phyloP scores from a whole-genome alignment of 345 rosid genomes.

The Brassica juncea region DNA sequence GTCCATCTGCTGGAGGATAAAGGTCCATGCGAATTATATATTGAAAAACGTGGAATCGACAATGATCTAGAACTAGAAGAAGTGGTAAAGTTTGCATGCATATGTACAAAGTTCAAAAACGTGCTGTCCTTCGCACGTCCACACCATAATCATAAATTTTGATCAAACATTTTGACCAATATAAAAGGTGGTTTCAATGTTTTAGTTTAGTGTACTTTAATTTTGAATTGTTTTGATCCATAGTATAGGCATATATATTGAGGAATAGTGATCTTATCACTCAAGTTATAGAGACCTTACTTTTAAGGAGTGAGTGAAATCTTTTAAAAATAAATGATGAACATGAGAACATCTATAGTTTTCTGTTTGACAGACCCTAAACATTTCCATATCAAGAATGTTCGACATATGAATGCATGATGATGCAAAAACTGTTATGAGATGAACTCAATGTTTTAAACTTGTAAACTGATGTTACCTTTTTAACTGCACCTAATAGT shows the following conservation, averaged over 20 bases:
- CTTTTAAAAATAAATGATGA: background rate
- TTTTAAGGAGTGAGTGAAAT: background rate
- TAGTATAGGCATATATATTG: background rate
- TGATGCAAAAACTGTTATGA: background rate
- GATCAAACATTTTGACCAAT: slow-evolving; percentile 24
- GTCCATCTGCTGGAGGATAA: background rate
- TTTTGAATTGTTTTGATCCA: slow-evolving; percentile 1
- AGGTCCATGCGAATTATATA: background rate
- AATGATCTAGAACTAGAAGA: background rate
- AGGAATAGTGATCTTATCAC: background rate
- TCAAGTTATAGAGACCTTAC: background rate
- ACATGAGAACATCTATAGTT: background rate
- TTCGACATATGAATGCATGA: background rate
- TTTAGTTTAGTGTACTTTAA: background rate
- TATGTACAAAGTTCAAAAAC: slow-evolving; percentile 12
- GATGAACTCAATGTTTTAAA: background rate
- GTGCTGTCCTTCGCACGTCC: slow-evolving; percentile 5
- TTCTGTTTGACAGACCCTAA: background rate
- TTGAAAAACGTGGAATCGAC: background rate
- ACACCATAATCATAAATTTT: slow-evolving; percentile 9
- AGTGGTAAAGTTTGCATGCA: slow-evolving; percentile 7
- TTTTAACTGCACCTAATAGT: background rate
- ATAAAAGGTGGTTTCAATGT: slow-evolving; percentile 12
- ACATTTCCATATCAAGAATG: background rate
- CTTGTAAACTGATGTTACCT: background rate